These are phyloP conservation scores for Azolla pinnata DNA, from an alignment of 75 land plant genomes.

Conservation along the genomic window DNA sequence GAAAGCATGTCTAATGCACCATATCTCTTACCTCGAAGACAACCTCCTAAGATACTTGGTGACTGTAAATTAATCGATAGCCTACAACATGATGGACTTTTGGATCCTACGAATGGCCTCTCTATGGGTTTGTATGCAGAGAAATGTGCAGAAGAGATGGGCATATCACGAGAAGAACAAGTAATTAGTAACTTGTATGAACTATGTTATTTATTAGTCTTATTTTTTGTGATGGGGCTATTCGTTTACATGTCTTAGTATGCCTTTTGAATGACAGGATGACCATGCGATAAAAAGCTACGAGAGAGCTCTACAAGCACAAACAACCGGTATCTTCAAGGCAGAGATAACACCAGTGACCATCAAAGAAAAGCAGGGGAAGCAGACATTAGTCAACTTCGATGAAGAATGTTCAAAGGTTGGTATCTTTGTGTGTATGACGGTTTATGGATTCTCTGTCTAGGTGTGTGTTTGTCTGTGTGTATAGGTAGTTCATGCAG, in stretches of 20 bases:
- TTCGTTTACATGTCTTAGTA: neutral
- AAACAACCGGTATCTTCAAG: slow-evolving; percentile 20
- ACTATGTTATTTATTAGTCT: neutral
- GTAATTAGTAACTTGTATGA: slow-evolving; percentile 9
- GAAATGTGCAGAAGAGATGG: slow-evolving; percentile 25
- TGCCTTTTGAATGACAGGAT: slow-evolving; percentile 15
- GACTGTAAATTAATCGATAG: slow-evolving; percentile 15
- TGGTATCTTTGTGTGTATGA: neutral
- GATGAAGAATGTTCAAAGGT: slow-evolving; percentile 35
- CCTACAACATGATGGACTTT: slow-evolving; percentile 22
- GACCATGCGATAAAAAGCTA: slow-evolving; percentile 29
- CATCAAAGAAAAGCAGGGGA: slow-evolving; percentile 16
- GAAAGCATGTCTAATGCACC: slow-evolving; percentile 43
- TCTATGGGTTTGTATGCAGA: slow-evolving; percentile 30
- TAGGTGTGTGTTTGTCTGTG: neutral
- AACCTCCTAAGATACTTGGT: slow-evolving; percentile 13
- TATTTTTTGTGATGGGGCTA: neutral
- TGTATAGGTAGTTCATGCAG: neutral
- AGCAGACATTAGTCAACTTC: slow-evolving; percentile 2
- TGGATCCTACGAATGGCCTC: slow-evolving; percentile 15
- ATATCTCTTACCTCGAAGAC: slow-evolving; percentile 10
- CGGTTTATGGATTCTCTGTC: neutral
- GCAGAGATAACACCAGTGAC: slow-evolving; percentile 22
- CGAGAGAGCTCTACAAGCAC: slow-evolving; percentile 23
- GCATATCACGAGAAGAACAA: slow-evolving; percentile 28